Conservation (phyloP, 106 monocot genomes). For the Dioscorea zingiberensis region DNA sequence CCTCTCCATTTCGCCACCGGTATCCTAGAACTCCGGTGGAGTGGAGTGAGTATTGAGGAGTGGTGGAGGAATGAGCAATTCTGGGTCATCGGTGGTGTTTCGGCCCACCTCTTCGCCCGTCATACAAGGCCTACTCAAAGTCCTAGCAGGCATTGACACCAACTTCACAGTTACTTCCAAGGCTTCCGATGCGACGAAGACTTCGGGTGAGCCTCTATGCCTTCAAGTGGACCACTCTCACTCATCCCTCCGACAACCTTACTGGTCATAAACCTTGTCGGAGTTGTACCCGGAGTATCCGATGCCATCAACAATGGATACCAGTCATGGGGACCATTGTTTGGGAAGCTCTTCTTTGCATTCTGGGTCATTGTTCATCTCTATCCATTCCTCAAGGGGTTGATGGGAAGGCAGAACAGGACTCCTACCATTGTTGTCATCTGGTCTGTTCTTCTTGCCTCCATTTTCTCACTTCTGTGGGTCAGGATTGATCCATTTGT, state of each 20-base stretch:
- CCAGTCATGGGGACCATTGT: constrained; percentile 79
- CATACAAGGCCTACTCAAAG: constrained; percentile 67
- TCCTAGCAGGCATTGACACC: constrained; percentile 67
- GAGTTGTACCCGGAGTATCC: constrained; percentile 74
- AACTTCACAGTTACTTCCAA: constrained; percentile 78
- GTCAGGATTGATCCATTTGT: constrained; percentile 84
- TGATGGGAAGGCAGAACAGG: constrained; percentile 86
- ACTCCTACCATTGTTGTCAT: constrained; percentile 89
- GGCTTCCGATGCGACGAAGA: constrained; percentile 57
- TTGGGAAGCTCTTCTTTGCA: constrained; percentile 83
- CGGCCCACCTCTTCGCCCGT: constrained; percentile 70
- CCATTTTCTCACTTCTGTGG: constrained; percentile 91
- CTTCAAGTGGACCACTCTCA: constrained; percentile 89
- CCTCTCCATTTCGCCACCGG: constrained; percentile 70
- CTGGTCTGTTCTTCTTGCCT: constrained; percentile 81
- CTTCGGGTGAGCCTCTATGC: constrained; percentile 74
- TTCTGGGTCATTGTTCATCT: constrained; percentile 94
- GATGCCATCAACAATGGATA: constrained; percentile 81
- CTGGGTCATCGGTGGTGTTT: constrained; percentile 84
- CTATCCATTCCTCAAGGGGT: constrained; percentile 91
- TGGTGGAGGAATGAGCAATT: constrained; percentile 87
- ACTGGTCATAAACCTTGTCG: constrained; percentile 66
- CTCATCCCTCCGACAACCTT: constrained; percentile 83
- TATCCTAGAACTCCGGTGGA: constrained; percentile 68
- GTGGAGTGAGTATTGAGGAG: constrained; percentile 83